Percentiles rank a stretch among this genome's conserved stretches.
phyloP scores from a whole-genome alignment of 371 early-diverging fungal species.

The Parasitella parasitica region DNA sequence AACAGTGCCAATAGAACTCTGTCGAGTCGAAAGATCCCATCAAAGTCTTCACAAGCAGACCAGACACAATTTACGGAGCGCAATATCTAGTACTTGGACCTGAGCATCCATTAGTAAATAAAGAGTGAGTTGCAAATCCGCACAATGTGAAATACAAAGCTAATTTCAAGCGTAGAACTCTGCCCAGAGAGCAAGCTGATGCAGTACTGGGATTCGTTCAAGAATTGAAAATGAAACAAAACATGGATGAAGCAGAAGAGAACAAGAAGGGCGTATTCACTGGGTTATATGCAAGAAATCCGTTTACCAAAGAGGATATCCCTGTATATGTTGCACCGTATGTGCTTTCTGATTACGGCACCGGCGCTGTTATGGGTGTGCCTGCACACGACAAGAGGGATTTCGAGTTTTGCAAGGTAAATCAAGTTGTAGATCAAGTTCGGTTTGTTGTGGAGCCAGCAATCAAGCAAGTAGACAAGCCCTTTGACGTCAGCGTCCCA shows the following conservation, averaged over 20 bases:
- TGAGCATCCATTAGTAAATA: slow-evolving; percentile 60
- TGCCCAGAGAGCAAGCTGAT: slow-evolving; percentile 52
- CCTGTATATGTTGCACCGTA: slow-evolving; percentile 81
- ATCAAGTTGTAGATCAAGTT: slow-evolving; percentile 39
- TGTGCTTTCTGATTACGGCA: slow-evolving; percentile 79
- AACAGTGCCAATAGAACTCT: neutral
- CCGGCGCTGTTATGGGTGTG: slow-evolving; percentile 89
- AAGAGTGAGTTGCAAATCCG: slow-evolving; percentile 31
- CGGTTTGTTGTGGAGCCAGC: slow-evolving; percentile 54
- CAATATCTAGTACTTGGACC: slow-evolving; percentile 74
- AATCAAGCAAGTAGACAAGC: slow-evolving; percentile 26
- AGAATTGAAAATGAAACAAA: slow-evolving; percentile 44
- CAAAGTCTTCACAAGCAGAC: slow-evolving; percentile 81
- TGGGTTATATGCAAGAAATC: slow-evolving; percentile 69
- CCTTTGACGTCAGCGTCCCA: slow-evolving; percentile 20
- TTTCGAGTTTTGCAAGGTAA: slow-evolving; percentile 63
- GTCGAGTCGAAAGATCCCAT: slow-evolving; percentile 26
- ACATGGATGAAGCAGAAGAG: slow-evolving; percentile 49
- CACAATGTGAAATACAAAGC: neutral
- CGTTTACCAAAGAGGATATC: slow-evolving; percentile 59
- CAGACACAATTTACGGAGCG: slow-evolving; percentile 78
- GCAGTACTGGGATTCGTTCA: slow-evolving; percentile 56
- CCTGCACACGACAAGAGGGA: slow-evolving; percentile 84
- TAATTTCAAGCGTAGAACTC: slow-evolving; percentile 12
- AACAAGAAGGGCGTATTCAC: slow-evolving; percentile 57